These are phyloP conservation scores for Luzula sylvatica DNA, from an alignment of 176 grass and related monocot genomes.

Conservation along the genomic window DNA sequence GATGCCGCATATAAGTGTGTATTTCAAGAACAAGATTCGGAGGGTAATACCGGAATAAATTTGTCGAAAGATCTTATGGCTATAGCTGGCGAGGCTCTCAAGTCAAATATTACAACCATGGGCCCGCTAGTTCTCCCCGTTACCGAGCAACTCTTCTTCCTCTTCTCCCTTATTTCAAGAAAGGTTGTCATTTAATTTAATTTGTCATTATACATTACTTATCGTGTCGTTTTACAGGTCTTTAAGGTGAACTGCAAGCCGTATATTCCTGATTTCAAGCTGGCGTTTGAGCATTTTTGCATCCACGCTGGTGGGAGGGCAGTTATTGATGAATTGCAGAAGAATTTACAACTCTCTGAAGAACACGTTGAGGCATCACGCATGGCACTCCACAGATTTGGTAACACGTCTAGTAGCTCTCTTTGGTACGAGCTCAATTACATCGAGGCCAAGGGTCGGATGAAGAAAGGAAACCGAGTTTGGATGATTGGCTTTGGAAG, in stretches of 20 bases:
- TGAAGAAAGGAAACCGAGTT: conserved; percentile 39
- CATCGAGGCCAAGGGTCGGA: conserved; percentile 50
- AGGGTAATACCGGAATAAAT: conserved; percentile 33
- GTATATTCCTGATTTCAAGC: conserved; percentile 28
- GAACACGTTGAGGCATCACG: conserved; percentile 62
- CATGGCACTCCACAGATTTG: conserved; percentile 73
- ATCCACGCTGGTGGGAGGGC: conserved; percentile 38
- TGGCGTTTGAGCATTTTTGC: conserved; percentile 52
- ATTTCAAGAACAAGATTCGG: conserved; percentile 47
- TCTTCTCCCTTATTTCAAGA: conserved; percentile 32
- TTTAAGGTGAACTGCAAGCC: background rate
- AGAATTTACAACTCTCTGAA: conserved; percentile 37
- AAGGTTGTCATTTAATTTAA: conserved; percentile 12
- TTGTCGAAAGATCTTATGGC: conserved; percentile 57
- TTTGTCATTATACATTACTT: background rate
- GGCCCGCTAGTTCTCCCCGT: conserved; percentile 44
- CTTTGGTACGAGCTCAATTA: conserved; percentile 65
- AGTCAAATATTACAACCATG: conserved; percentile 57
- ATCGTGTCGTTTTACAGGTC: background rate
- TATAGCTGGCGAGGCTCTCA: conserved; percentile 44
- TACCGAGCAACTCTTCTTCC: conserved; percentile 60
- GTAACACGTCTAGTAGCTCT: conserved; percentile 57
- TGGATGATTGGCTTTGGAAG: conserved; percentile 63
- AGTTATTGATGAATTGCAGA: conserved; percentile 20
- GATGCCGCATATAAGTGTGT: conserved; percentile 45